Percentiles rank a stretch among this genome's conserved stretches.
Evolutionary conservation across 352 stramenopile genomes (phyloP).

Genomic region (Stephanocyclus meneghinianus): DNA sequence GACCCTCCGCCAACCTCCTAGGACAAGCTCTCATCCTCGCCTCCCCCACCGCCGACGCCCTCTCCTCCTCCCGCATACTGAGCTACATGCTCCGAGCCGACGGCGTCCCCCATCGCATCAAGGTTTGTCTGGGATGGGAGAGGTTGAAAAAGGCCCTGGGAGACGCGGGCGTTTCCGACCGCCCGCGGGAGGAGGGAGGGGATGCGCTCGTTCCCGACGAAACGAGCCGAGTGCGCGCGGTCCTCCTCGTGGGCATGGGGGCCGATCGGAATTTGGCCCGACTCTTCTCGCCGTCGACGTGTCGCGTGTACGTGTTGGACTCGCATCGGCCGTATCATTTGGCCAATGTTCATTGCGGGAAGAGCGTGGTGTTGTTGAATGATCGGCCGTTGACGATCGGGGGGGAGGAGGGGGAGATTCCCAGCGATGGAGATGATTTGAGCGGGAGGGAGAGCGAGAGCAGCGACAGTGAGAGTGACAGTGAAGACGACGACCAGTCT

Average conservation of each 20-base stretch:
- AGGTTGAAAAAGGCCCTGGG: slow-evolving; percentile 74
- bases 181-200: slow-evolving; percentile 15
- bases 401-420: slow-evolving; percentile 58
- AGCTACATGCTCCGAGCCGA: slow-evolving; percentile 85
- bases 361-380: slow-evolving; percentile 72
- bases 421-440: slow-evolving; percentile 76
- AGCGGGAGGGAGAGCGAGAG: slow-evolving; percentile 50
- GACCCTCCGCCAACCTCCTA: slow-evolving; percentile 21
- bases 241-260: slow-evolving; percentile 94
- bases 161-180: slow-evolving; percentile 78
- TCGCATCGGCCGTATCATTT: slow-evolving; percentile 93
- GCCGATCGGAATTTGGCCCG: slow-evolving; percentile 89
- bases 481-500: slow-evolving; percentile 12
- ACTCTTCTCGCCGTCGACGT: slow-evolving; percentile 75
- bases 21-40: slow-evolving; percentile 91
- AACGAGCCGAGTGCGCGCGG: slow-evolving; percentile 84
- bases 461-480: slow-evolving; percentile 18
- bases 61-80: slow-evolving; percentile 92
- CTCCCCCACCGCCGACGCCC: slow-evolving; percentile 91
- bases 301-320: slow-evolving; percentile 90
- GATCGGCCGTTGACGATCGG: slow-evolving; percentile 41
- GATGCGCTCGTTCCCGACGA: slow-evolving; percentile 50
- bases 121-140: slow-evolving; percentile 59
- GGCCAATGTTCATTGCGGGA: slow-evolving; percentile 91
- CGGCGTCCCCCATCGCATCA: slow-evolving; percentile 82